A percentile compares a stretch with the other conserved stretches of the same genome.
phyloP scores from a whole-genome alignment of 495 filamentous ascomycete genomes.

The Neurospora sp. region DNA sequence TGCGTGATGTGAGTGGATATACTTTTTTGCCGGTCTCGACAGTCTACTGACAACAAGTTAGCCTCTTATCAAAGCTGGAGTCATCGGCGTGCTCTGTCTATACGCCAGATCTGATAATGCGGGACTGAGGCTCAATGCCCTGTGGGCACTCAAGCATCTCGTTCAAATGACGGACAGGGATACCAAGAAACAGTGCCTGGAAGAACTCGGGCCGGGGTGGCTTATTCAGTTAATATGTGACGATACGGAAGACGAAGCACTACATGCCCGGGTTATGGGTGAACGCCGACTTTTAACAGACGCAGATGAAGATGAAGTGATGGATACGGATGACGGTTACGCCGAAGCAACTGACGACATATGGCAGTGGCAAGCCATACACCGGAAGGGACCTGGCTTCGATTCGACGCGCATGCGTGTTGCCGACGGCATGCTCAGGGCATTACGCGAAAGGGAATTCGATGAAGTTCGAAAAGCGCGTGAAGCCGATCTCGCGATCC shows the following conservation, averaged over 20 bases:
- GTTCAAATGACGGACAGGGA: conserved; percentile 56
- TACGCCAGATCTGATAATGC: conserved; percentile 71
- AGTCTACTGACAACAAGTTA: conserved; percentile 30
- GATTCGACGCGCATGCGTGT: conserved; percentile 26
- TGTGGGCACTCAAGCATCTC: conserved; percentile 91
- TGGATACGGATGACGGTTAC: conserved; percentile 38
- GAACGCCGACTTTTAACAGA: conserved; percentile 14
- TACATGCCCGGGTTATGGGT: conserved; percentile 23
- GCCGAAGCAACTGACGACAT: conserved; percentile 16
- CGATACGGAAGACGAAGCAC: conserved; percentile 42
- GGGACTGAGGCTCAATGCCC: conserved; percentile 62
- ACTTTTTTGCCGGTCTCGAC: neutral
- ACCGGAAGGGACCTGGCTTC: conserved; percentile 1
- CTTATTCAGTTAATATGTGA: conserved; percentile 64
- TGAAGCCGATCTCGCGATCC: conserved; percentile 72
- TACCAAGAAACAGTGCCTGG: conserved; percentile 63
- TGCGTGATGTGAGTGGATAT: conserved; percentile 60
- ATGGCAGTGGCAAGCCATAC: conserved; percentile 14
- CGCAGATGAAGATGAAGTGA: conserved; percentile 53
- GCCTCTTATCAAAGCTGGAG: conserved; percentile 65
- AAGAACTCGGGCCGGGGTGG: conserved; percentile 69
- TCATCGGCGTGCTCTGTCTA: conserved; percentile 67
- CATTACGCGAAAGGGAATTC: conserved; percentile 45
- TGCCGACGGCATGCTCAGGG: conserved; percentile 40
- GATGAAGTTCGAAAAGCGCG: conserved; percentile 49